phyloP scores from a whole-genome alignment of 2,329 filamentous ascomycete species.

The Xylaria sp. region DNA sequence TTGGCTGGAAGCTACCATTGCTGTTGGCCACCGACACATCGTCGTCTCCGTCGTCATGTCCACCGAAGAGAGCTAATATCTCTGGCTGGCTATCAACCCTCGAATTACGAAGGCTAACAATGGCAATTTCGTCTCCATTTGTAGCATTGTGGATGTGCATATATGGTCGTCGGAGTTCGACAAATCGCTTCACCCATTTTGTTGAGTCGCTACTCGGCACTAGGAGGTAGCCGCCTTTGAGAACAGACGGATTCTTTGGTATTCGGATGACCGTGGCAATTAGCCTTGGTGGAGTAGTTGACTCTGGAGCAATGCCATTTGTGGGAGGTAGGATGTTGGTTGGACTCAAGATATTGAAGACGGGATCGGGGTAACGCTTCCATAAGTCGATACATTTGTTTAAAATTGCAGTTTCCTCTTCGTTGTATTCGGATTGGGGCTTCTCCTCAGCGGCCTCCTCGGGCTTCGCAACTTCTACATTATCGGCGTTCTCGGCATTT shows the following conservation, averaged over 20 bases:
- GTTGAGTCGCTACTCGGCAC: constrained; percentile 84
- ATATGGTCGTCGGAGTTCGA: constrained; percentile 91
- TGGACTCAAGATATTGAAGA: constrained; percentile 66
- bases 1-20: constrained; percentile 56
- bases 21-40: constrained; percentile 45
- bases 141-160: constrained; percentile 87
- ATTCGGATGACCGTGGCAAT: constrained; percentile 81
- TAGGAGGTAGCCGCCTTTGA: constrained; percentile 90
- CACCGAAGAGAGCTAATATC: constrained; percentile 76
- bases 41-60: constrained; percentile 41
- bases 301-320: constrained; percentile 66
- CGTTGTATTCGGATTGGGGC: constrained; percentile 56
- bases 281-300: constrained; percentile 69
- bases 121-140: constrained; percentile 89
- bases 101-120: constrained; percentile 88
- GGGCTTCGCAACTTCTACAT: constrained; percentile 16
- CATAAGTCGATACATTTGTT: constrained; percentile 72
- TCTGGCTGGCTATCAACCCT: constrained; percentile 94
- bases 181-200: constrained; percentile 91
- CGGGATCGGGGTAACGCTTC: constrained; percentile 68
- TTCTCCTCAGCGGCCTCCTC: constrained; percentile 30
- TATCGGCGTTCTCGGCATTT: constrained; percentile 12
- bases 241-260: constrained; percentile 80
- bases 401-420: constrained; percentile 60
- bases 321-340: constrained; percentile 75